phyloP scores from a whole-genome alignment of 1,284 basidiomycete species.

The Microbotryum scabiosae region DNA sequence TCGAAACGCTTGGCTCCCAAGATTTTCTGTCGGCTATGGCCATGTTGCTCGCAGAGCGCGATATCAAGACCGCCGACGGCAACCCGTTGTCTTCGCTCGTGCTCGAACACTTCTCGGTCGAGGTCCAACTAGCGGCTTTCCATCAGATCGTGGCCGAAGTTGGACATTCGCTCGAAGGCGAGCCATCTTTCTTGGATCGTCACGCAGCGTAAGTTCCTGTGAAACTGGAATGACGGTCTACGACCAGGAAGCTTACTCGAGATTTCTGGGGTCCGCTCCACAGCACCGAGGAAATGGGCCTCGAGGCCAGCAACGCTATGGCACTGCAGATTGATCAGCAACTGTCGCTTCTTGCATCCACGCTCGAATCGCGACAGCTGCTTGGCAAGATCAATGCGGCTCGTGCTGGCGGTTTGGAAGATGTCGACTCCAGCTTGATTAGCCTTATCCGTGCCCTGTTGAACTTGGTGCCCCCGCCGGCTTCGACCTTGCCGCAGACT shows the following conservation, averaged over 20 bases:
- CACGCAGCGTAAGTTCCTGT: constrained; percentile 46
- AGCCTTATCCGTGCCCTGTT: constrained; percentile 26
- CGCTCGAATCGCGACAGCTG: constrained; percentile 29
- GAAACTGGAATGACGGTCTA: too few relatives aligned
- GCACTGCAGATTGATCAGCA: neutral
- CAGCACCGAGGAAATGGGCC: neutral
- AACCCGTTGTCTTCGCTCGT: constrained; percentile 57
- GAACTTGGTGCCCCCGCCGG: constrained; percentile 16
- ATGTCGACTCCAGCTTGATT: constrained; percentile 21
- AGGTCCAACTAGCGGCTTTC: constrained; percentile 54
- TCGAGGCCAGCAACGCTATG: too few relatives aligned
- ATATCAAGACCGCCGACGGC: constrained; percentile 53
- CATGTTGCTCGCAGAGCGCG: constrained; percentile 78
- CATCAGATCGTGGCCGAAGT: constrained; percentile 61
- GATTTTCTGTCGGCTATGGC: constrained; percentile 77
- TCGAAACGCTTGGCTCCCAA: constrained; percentile 68
- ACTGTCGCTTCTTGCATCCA: constrained; percentile 15
- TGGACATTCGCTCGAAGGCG: constrained; percentile 51
- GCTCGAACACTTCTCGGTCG: constrained; percentile 52
- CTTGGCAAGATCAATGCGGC: constrained; percentile 28
- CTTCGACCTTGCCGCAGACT: neutral
- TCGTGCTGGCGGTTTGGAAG: constrained; percentile 15
- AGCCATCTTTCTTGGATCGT: constrained; percentile 50
- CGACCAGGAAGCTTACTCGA: too few relatives aligned
- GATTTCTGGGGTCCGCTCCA: neutral